These are phyloP conservation scores for Starmerella riodocensis DNA, from an alignment of 805 yeast species.

Conservation along the genomic window DNA sequence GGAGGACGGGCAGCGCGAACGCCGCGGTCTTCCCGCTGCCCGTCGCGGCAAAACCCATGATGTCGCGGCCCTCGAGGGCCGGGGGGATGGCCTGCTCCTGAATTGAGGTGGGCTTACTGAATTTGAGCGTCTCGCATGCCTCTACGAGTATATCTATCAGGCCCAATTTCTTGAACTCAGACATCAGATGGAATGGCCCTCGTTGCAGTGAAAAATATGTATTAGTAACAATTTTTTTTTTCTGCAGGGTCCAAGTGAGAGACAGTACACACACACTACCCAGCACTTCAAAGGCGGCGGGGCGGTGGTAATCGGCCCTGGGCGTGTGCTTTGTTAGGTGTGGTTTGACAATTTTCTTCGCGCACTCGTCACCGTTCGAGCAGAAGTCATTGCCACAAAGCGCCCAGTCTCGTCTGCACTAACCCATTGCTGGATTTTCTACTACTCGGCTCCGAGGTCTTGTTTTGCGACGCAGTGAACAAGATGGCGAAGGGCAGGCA, in stretches of 20 bases:
- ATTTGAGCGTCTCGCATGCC: conserved; percentile 64
- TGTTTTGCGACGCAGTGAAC: background rate
- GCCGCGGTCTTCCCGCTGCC: conserved; percentile 99
- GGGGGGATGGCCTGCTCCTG: conserved; percentile 85
- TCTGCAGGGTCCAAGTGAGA: too few relatives aligned
- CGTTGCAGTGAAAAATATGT: background rate
- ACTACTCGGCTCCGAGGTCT: too few relatives aligned
- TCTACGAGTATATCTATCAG: conserved; percentile 41
- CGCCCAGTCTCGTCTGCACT: too few relatives aligned
- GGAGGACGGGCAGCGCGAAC: conserved; percentile 88
- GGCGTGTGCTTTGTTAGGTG: too few relatives aligned
- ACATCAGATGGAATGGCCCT: conserved; percentile 3
- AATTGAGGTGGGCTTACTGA: conserved; percentile 78
- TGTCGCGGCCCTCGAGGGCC: conserved; percentile 80
- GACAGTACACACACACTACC: too few relatives aligned
- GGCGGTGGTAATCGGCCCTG: too few relatives aligned
- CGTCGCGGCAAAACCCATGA: conserved; percentile 92
- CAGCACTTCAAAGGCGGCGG: too few relatives aligned
- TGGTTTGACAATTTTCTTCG: too few relatives aligned
- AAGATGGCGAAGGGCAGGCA: conserved; percentile 29
- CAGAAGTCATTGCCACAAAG: too few relatives aligned
- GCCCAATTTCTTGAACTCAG: conserved; percentile 26
- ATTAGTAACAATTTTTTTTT: background rate
- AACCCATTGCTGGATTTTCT: too few relatives aligned
- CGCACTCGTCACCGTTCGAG: too few relatives aligned